Evolutionary conservation across 2,329 filamentous ascomycete genomes (phyloP), one percentile per base, ranked within the genome.

Genomic region (Bimuria novae-zelandiae): DNA sequence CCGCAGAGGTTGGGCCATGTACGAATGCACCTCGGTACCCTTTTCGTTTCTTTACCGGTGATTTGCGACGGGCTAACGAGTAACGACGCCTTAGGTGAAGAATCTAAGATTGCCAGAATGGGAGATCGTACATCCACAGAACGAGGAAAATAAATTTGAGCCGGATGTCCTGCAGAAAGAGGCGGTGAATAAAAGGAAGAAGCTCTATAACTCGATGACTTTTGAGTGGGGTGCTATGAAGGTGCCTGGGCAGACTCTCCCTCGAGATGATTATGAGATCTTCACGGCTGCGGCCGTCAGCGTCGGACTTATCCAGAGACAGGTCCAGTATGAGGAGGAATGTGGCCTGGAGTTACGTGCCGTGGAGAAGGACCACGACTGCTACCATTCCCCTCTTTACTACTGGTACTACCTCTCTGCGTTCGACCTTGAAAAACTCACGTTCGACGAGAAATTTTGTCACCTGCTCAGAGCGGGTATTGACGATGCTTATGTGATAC

Each of bases 391-490:
- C 1, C 7, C 32, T 6, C 7, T 33, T 11, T 36, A 27, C 22
- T 22, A 10, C 4, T 46, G 21, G 21, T 27, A 36, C 14, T 46
- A 37, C n/a, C 29, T 36, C 12, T 25, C 43, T 23, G 12, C 14
- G 7, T 2, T 8, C 2, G 2, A 36, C 3, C 22, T 46, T 3
- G 21, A 25, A 11, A 19, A 7, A 7, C 14, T 46, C 10, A 8
- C 43, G 2, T 36, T 46, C 8, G 30, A 35, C 12, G 32, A 27
- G 12, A 40, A 40, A 11, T 51, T 56, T 30, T 56, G 54, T 23
- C 35, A 43, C 11, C 22, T 56, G n/a, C 36, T 56, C 14, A 42
- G 50, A 12, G 50, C 36, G 3, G 50, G 50, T 8, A 41, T 50
- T 2, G 45, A 53, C 1, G 54, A 51, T 12, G 35, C 54, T 2